phyloP scores from a whole-genome alignment of 2,329 filamentous ascomycete genomes.

The Cercospora beticola region DNA sequence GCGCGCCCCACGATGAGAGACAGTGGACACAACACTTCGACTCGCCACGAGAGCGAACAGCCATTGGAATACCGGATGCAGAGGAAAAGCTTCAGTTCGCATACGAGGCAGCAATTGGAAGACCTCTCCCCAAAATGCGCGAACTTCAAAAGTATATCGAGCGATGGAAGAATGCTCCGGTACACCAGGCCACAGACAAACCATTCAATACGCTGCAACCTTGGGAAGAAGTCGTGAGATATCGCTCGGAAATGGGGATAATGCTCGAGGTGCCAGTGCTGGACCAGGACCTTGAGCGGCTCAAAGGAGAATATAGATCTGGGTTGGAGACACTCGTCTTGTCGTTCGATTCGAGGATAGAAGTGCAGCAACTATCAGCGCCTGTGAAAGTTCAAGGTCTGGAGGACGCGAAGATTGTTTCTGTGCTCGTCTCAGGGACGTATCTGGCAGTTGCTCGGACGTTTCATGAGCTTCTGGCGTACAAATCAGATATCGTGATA shows the following conservation, averaged over 20 bases:
- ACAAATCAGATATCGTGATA: not conserved
- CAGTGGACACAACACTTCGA: not conserved
- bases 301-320: constrained; percentile 9
- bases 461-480: not conserved
- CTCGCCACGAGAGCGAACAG: not conserved
- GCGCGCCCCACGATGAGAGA: not conserved
- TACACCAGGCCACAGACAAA: constrained; percentile 15
- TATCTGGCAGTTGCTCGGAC: constrained; percentile 14
- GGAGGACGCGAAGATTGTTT: not conserved
- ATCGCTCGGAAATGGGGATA: constrained; percentile 19
- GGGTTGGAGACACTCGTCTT: constrained; percentile 6
- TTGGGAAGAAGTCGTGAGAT: constrained; percentile 25
- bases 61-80: not conserved
- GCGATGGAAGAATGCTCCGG: not conserved
- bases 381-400: not conserved
- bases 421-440: constrained; percentile 24
- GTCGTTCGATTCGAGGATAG: constrained; percentile 14
- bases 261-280: constrained; percentile 25
- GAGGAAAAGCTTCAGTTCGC: not conserved
- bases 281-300: not conserved
- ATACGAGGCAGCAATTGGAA: not conserved
- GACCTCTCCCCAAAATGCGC: not conserved
- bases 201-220: constrained; percentile 22
- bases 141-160: not conserved
- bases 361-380: constrained; percentile 17